Evolutionary conservation across 1,139 yeast species (phyloP), one percentile per base, ranked within the genome.

Genomic region (Candida tetrigidarum): DNA sequence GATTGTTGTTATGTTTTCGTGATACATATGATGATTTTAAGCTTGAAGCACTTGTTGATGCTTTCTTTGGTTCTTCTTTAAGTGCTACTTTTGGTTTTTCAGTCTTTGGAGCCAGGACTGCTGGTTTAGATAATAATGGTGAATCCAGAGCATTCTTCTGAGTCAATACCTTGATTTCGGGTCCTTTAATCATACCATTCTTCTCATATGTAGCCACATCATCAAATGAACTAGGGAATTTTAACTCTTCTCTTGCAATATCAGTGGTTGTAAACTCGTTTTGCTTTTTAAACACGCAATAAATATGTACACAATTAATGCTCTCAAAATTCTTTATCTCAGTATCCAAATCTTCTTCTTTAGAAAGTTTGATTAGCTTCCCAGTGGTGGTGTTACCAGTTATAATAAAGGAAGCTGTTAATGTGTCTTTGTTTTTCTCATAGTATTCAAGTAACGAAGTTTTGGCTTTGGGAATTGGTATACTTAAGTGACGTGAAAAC

Each of bases 141-240:
- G 14, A n/a, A n/a, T 23, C 16, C 5, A 37, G 23, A n/a, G 37
- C 15, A 38, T 43, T 20, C 40, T 52, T 48, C 28, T 41, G 28
- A 22, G 41, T 12, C 16, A 27, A 32, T 1, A 26, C 29, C 20
- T 37, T 44, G 11, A 71, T 56, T 19, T 48, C 59, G 1, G 76
- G 74, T 1, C 77, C 78, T 33, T 57, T 51, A 2, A 71, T 65
- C 48, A 70, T 55, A 0, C 79, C 79, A 39, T 61, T 55, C 23
- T 50, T 49, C 48, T 60, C 57, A 46, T 62, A 66, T 9, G 47
- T 48, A 2, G 53, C 55, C 16, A 62, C 35, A 4, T 62, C 50
- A 7, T 54, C 48, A 15, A 53, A 50, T 19, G 55, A 54, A 9
- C 63, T 46, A 2, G 62, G 54, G 38, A 52, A 54, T 29, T 59